phyloP scores from a whole-genome alignment of 2,329 filamentous ascomycete species.

The Nothophoma quercina region DNA sequence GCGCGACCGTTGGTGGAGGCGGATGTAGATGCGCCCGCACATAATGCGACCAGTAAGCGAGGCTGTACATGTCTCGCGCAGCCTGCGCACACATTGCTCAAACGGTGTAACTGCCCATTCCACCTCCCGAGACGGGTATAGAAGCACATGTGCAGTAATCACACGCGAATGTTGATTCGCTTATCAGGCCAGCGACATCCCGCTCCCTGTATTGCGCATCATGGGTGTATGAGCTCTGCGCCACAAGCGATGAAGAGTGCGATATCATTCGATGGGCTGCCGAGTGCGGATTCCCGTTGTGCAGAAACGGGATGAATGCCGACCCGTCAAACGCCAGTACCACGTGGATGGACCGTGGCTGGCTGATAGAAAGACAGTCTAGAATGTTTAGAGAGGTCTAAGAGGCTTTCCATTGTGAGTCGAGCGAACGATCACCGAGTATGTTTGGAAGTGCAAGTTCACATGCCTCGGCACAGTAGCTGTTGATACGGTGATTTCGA shows the following conservation, averaged over 20 bases:
- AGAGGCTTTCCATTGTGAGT: neutral
- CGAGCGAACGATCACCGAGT: neutral
- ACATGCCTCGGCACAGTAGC: neutral
- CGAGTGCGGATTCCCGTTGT: constrained; percentile 7
- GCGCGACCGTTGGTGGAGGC: constrained; percentile 5
- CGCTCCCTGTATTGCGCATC: constrained; percentile 4
- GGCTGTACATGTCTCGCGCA: constrained; percentile 10
- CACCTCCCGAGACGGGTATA: constrained; percentile 20
- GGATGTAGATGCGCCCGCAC: neutral
- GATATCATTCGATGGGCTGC: constrained; percentile 3
- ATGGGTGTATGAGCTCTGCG: constrained; percentile 6
- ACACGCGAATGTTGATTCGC: constrained; percentile 11
- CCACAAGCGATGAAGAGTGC: neutral
- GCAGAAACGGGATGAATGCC: constrained; percentile 13
- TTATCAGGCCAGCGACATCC: constrained; percentile 8
- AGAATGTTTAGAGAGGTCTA: neutral
- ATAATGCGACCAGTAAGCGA: constrained; percentile 1
- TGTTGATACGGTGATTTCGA: neutral
- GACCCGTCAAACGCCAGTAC: constrained; percentile 10
- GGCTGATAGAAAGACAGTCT: constrained; percentile 4
- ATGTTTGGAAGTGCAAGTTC: neutral
- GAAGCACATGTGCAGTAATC: constrained; percentile 12
- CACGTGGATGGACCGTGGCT: constrained; percentile 6
- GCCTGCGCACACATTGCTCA: constrained; percentile 8
- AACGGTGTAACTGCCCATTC: constrained; percentile 4